phyloP scores from a whole-genome alignment of 177 flowering plant genomes.

The Vitis hybrid region DNA sequence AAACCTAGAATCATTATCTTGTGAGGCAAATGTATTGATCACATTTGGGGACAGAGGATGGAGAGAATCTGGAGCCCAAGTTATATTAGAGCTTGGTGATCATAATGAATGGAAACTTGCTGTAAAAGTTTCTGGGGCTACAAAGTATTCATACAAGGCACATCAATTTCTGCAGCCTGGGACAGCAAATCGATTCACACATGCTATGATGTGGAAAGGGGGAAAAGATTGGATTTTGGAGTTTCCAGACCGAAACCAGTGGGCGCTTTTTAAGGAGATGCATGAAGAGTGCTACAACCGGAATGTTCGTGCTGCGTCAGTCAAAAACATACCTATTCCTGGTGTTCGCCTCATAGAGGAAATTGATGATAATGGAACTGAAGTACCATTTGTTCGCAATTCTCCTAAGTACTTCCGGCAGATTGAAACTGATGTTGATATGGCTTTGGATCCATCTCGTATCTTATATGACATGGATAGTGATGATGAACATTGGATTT shows the following conservation, averaged over 20 bases:
- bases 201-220: slow-evolving; percentile 99
- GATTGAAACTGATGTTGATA: slow-evolving; percentile 77
- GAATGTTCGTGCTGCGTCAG: slow-evolving; percentile 79
- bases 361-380: slow-evolving; percentile 51
- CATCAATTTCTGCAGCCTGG: slow-evolving; percentile 90
- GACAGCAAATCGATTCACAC: slow-evolving; percentile 81
- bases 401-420: slow-evolving; percentile 66
- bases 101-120: slow-evolving; percentile 85
- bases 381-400: slow-evolving; percentile 52
- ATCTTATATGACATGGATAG: slow-evolving; percentile 95
- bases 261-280: slow-evolving; percentile 91
- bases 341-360: slow-evolving; percentile 83
- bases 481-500: slow-evolving; percentile 87
- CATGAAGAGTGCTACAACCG: slow-evolving; percentile 91
- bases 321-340: slow-evolving; percentile 93
- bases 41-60: slow-evolving; percentile 76
- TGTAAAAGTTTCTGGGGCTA: slow-evolving; percentile 65
- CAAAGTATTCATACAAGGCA: slow-evolving; percentile 78
- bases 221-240: slow-evolving; percentile 97
- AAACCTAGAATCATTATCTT: slow-evolving; percentile 51
- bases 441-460: slow-evolving; percentile 77
- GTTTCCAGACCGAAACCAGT: slow-evolving; percentile 85
- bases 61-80: slow-evolving; percentile 80
- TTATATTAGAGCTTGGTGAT: slow-evolving; percentile 66
- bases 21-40: slow-evolving; percentile 82